Conservation (phyloP, 1,284 basidiomycete genomes). For the Cryptococcus sp. region DNA sequence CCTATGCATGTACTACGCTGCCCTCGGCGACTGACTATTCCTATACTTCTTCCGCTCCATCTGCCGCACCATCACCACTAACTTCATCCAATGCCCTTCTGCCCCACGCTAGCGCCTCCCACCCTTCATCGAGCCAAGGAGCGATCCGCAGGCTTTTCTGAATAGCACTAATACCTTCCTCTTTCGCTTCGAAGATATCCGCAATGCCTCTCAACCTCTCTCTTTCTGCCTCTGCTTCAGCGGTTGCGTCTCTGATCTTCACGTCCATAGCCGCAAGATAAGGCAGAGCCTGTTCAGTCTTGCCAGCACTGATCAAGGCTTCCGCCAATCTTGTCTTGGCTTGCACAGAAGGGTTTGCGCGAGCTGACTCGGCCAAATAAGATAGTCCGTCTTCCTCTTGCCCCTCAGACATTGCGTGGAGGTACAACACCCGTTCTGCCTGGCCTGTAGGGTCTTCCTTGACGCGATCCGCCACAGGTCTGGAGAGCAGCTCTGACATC, state of each 20-base stretch:
- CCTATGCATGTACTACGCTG: no score
- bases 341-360: slow-evolving; percentile 4
- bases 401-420: slow-evolving; percentile 24
- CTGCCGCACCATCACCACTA: no score
- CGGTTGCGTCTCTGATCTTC: slow-evolving; percentile 53
- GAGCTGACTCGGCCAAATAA: slow-evolving; percentile 19
- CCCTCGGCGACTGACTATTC: no score
- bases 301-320: slow-evolving; percentile 29
- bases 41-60: no score
- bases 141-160: slow-evolving; percentile 69
- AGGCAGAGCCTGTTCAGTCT: slow-evolving; percentile 40
- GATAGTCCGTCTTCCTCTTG: slow-evolving; percentile 17
- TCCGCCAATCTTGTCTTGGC: slow-evolving; percentile 25
- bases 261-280: slow-evolving; percentile 12
- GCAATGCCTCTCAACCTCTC: slow-evolving; percentile 37
- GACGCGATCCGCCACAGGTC: slow-evolving; percentile 20
- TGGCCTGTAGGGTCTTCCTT: slow-evolving; percentile 33
- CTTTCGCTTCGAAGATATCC: slow-evolving; percentile 30
- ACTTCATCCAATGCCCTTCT: slow-evolving; percentile 22
- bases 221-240: slow-evolving; percentile 22
- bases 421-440: slow-evolving; percentile 36
- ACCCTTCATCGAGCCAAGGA: slow-evolving; percentile 63
- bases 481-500: slow-evolving; percentile 69
- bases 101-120: slow-evolving; percentile 55
- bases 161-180: slow-evolving; percentile 51